A percentile compares a stretch with the other conserved stretches of the same genome.
Evolutionary conservation across 2,329 filamentous ascomycete genomes (phyloP).

Genomic region (Ophiostoma ulmi): DNA sequence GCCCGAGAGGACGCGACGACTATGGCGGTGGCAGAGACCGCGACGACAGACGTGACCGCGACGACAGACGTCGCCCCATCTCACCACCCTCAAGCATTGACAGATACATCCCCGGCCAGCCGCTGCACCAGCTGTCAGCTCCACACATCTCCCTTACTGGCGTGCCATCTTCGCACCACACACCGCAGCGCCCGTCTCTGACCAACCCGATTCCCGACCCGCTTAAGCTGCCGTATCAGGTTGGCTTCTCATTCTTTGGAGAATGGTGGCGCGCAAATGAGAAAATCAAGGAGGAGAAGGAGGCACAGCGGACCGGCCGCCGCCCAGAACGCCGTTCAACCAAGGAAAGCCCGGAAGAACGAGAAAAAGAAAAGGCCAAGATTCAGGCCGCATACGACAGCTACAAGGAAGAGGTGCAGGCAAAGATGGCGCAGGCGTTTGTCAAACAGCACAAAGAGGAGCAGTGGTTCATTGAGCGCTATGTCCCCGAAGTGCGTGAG

Average conservation of each 20-base stretch:
- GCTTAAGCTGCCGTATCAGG: slow-evolving; percentile 68
- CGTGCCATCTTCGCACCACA: slow-evolving; percentile 65
- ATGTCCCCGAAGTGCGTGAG: slow-evolving; percentile 76
- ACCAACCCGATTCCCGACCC: slow-evolving; percentile 68
- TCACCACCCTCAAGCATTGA: slow-evolving; percentile 70
- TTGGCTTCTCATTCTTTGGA: slow-evolving; percentile 79
- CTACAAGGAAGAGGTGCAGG: slow-evolving; percentile 65
- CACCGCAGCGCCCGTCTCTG: slow-evolving; percentile 44
- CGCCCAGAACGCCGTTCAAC: slow-evolving; percentile 60
- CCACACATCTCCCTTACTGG: slow-evolving; percentile 62
- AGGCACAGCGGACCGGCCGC: slow-evolving; percentile 63
- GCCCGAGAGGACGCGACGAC: slow-evolving; percentile 61
- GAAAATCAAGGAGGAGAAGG: slow-evolving; percentile 75
- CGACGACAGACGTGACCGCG: slow-evolving; percentile 26
- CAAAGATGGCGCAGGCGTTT: slow-evolving; percentile 80
- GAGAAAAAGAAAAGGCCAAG: slow-evolving; percentile 70
- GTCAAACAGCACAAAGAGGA: slow-evolving; percentile 89
- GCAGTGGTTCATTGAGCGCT: slow-evolving; percentile 97
- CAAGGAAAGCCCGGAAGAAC: slow-evolving; percentile 65
- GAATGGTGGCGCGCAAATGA: slow-evolving; percentile 84
- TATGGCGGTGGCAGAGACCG: slow-evolving; percentile 38
- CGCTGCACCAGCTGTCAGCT: slow-evolving; percentile 40
- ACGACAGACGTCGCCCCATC: slow-evolving; percentile 56
- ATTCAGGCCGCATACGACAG: slow-evolving; percentile 66
- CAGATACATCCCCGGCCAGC: slow-evolving; percentile 73